Evolutionary conservation across 495 filamentous ascomycete species (phyloP).

Genomic region (Extremus antarcticus): DNA sequence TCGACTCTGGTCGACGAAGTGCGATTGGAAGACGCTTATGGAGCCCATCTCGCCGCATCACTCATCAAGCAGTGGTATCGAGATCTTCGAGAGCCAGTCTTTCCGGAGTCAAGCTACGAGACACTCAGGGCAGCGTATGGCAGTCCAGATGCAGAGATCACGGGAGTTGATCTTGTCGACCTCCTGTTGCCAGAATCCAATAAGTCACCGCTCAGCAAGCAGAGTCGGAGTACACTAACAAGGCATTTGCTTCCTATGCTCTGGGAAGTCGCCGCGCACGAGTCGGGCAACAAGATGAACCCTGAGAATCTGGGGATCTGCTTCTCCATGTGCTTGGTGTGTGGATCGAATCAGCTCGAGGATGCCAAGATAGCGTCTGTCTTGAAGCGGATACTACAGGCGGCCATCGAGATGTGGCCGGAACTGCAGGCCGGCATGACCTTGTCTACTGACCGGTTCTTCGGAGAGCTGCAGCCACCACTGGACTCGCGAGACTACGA

Average conservation of each 20-base stretch:
- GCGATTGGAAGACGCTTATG: conserved; percentile 38
- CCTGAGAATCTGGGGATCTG: conserved; percentile 42
- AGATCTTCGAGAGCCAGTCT: conserved; percentile 41
- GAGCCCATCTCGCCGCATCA: conserved; percentile 39
- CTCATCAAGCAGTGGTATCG: conserved; percentile 48
- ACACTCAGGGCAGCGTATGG: conserved; percentile 29
- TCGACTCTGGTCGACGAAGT: conserved; percentile 28
- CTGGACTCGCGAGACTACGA: conserved; percentile 28
- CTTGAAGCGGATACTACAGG: conserved; percentile 32
- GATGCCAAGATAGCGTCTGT: conserved; percentile 39
- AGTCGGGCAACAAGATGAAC: conserved; percentile 42
- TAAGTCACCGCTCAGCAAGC: conserved; percentile 28
- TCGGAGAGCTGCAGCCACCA: conserved; percentile 23
- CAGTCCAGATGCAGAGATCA: conserved; percentile 19
- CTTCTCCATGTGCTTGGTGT: conserved; percentile 35
- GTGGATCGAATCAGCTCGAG: conserved; percentile 35
- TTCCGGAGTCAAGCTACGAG: conserved; percentile 36
- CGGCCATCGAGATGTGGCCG: conserved; percentile 32
- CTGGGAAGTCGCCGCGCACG: conserved; percentile 32
- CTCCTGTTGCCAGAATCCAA: conserved; percentile 30
- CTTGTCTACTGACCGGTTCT: conserved; percentile 17
- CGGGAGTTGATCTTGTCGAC: conserved; percentile 24
- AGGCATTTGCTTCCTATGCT: conserved; percentile 44
- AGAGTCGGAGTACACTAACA: conserved; percentile 36
- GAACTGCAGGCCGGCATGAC: conserved; percentile 26